These are phyloP conservation scores for Rhinocladiella similis DNA, from an alignment of 2,329 filamentous ascomycete genomes.

Conservation along the genomic window DNA sequence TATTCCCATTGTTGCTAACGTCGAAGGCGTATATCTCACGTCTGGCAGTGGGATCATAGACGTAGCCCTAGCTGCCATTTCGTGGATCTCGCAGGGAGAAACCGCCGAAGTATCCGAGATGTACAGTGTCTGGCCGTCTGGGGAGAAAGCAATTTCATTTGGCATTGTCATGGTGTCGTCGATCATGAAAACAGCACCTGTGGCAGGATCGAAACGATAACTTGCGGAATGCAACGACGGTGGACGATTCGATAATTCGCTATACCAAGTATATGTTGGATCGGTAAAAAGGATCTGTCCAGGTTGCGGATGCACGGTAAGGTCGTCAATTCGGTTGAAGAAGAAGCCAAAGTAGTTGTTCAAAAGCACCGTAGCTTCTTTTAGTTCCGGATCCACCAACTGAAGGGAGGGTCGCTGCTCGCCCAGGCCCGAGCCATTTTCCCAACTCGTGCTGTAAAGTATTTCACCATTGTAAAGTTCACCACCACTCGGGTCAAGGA, in stretches of 20 bases:
- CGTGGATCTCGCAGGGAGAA: constrained; percentile 29
- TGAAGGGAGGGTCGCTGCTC: constrained; percentile 44
- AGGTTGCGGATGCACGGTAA: constrained; percentile 40
- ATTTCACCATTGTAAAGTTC: constrained; percentile 42
- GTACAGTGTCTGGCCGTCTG: constrained; percentile 42
- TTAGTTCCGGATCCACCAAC: constrained; percentile 47
- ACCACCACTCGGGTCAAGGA: constrained; percentile 46
- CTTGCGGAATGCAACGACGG: constrained; percentile 39
- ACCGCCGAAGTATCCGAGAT: constrained; percentile 42
- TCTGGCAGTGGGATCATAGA: constrained; percentile 25
- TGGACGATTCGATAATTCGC: constrained; percentile 36
- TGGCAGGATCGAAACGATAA: constrained; percentile 41
- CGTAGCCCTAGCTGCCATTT: constrained; percentile 10
- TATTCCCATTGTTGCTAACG: constrained; percentile 36
- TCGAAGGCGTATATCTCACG: constrained; percentile 39
- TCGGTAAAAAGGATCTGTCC: constrained; percentile 55
- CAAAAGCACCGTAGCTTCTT: constrained; percentile 41
- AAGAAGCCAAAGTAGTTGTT: constrained; percentile 51
- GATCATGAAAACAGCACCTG: constrained; percentile 36
- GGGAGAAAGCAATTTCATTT: constrained; percentile 46
- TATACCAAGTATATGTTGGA: constrained; percentile 42
- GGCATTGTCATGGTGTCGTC: constrained; percentile 42
- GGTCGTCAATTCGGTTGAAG: constrained; percentile 46
- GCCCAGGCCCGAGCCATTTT: constrained; percentile 39
- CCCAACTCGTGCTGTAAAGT: constrained; percentile 41